Evolutionary conservation across 805 yeast genomes (phyloP), one percentile per base, ranked within the genome.

Genomic region (Suhomyces prunicola): DNA sequence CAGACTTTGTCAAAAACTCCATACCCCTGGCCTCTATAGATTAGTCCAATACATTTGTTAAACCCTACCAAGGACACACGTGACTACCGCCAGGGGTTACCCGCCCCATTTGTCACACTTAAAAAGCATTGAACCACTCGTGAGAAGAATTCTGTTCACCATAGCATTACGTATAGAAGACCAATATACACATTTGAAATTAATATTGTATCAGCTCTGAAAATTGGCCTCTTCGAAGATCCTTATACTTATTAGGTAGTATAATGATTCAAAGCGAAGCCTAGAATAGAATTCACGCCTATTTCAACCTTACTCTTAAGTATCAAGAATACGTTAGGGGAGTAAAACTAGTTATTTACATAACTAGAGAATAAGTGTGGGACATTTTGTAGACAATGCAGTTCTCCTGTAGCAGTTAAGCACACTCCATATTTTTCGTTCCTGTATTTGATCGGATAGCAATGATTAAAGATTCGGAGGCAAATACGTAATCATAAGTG

Each of bases 1-100:
- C 74, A 0, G 96, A 90, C 63, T 90, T 90, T 58, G 69, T 82
- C 44, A 75, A 71, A 31, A 72, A 70, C 23, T 44, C 59, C 22
- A 22, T 55, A 17, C 53, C 52, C 10, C 48, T 31, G 12, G 50
- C 51, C 27, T 31, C 19, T 26, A 19, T 47, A 22, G 54, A 47
- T 47, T 41, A 41, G 44, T 17, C 23, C 26, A 17, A 31, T 42
- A 23, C 23, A 23, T n/a, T 24, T 10, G 2, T 24, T 12, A 24
- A 41, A 27, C 46, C 46, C 46, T 42, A 42, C 46, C 27, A 42
- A 13, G n/a, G 10, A 24, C 6, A 5, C 46, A 42, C 46, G 46
- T 45, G 47, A 27, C 8, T 12, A n/a, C 3, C 39, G 3, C 13
- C 22, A 26, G 19, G 6, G 48, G 49, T 47, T 47, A 50, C 53